Conservation (phyloP, 352 stramenopile species). For the Phytophthora ramorum region DNA sequence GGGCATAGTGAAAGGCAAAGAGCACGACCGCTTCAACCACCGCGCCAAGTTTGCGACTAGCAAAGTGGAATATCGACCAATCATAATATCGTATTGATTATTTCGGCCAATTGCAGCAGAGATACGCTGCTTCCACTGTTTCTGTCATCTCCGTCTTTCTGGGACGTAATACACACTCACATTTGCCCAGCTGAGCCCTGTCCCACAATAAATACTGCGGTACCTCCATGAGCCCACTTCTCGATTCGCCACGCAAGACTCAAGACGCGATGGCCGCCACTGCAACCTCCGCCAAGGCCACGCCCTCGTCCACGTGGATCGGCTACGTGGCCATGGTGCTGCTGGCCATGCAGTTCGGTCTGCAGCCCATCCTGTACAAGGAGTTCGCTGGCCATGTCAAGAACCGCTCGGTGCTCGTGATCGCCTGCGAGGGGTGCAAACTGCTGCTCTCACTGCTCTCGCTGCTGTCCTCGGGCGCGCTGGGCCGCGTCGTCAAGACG, state of each 20-base stretch:
- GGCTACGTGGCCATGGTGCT: constrained; percentile 66
- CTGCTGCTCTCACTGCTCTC: constrained; percentile 61
- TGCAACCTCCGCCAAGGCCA: background rate
- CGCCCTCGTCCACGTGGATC: constrained; percentile 26
- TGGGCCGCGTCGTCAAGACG: constrained; percentile 46
- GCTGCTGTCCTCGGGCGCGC: constrained; percentile 46
- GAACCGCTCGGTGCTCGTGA: constrained; percentile 73
- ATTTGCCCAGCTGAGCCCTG: background rate
- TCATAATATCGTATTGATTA: too few species aligned
- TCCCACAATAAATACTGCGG: background rate
- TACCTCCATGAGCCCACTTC: constrained; percentile 24
- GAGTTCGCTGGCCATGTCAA: constrained; percentile 66
- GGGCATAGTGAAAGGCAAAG: constrained; percentile 10
- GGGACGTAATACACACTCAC: background rate
- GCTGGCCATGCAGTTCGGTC: constrained; percentile 81
- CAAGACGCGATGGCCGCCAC: constrained; percentile 20
- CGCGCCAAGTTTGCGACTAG: constrained; percentile 30
- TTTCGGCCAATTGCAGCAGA: constrained; percentile 13
- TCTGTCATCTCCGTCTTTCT: background rate
- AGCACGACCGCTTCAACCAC: constrained; percentile 27
- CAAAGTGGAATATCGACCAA: constrained; percentile 11
- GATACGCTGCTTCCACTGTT: background rate
- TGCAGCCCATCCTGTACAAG: constrained; percentile 88
- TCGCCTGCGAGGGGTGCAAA: constrained; percentile 80
- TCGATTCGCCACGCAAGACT: constrained; percentile 15